These are phyloP conservation scores for Candida sanyaensis DNA, from an alignment of 1,139 yeast species.

Conservation along the genomic window DNA sequence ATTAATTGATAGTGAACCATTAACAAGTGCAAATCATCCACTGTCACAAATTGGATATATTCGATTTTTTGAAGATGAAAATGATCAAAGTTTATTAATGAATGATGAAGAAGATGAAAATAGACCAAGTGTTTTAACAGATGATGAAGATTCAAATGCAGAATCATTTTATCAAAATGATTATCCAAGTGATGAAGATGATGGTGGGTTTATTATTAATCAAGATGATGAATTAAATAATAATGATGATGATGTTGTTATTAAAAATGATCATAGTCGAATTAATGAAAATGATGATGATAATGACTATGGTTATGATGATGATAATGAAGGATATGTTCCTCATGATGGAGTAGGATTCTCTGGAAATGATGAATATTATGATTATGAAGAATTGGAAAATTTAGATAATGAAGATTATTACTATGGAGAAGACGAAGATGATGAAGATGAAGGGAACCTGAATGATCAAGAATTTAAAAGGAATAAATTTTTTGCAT, in stretches of 20 bases:
- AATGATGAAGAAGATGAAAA: constrained; percentile 46
- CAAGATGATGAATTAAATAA: constrained; percentile 13
- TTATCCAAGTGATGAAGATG: constrained; percentile 92
- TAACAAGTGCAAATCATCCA: constrained; percentile 56
- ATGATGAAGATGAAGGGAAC: constrained; percentile 12
- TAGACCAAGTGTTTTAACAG: constrained; percentile 32
- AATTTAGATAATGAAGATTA: constrained; percentile 23
- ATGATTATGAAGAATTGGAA: constrained; percentile 16
- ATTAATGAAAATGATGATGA: not conserved
- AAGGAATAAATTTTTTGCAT: constrained; percentile 52
- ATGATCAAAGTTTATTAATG: constrained; percentile 40
- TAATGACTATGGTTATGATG: constrained; percentile 17
- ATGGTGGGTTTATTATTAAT: constrained; percentile 27
- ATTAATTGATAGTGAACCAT: constrained; percentile 31
- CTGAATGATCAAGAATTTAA: constrained; percentile 11
- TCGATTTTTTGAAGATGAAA: constrained; percentile 67
- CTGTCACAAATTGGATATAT: constrained; percentile 63
- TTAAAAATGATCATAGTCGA: constrained; percentile 3
- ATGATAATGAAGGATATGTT: constrained; percentile 27
- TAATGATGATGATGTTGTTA: constrained; percentile 16
- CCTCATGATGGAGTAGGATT: constrained; percentile 35
- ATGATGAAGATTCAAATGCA: constrained; percentile 56
- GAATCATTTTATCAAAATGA: constrained; percentile 92
- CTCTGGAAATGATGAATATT: constrained; percentile 16
- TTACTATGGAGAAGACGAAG: constrained; percentile 22